phyloP scores from a whole-genome alignment of 1,284 basidiomycete genomes.

The Tylopilus sp. region DNA sequence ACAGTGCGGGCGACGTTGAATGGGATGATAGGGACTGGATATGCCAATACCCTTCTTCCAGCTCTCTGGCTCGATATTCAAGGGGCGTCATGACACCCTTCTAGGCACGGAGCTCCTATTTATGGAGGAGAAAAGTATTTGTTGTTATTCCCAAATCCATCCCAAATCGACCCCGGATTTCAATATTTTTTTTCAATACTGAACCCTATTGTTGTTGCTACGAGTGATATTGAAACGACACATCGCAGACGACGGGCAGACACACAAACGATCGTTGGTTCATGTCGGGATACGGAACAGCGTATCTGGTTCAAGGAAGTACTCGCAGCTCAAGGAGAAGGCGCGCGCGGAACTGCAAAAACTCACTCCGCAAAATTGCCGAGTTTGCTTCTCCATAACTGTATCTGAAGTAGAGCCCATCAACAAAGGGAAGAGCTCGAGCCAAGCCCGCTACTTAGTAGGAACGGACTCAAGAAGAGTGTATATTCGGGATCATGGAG shows the following conservation, averaged over 20 bases:
- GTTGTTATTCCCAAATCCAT: too few relatives aligned
- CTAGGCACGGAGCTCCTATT: constrained; percentile 81
- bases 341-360: constrained; percentile 12
- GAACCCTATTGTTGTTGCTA: background rate
- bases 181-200: too few relatives aligned
- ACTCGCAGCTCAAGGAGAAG: constrained; percentile 41
- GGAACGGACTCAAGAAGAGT: too few relatives aligned
- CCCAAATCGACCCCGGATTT: too few relatives aligned
- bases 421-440: too few relatives aligned
- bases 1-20: background rate
- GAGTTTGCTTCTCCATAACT: too few relatives aligned
- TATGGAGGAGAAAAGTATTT: constrained; percentile 67
- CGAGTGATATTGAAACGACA: background rate
- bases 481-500: too few relatives aligned
- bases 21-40: constrained; percentile 70
- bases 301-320: constrained; percentile 67
- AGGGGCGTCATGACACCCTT: constrained; percentile 71
- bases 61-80: constrained; percentile 76
- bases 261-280: constrained; percentile 57
- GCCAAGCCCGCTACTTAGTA: too few relatives aligned
- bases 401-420: too few relatives aligned
- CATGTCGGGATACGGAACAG: constrained; percentile 68
- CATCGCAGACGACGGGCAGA: constrained; percentile 52
- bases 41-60: constrained; percentile 80
- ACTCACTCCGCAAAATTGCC: too few relatives aligned